phyloP scores from a whole-genome alignment of 1,284 basidiomycete genomes.

The Agaricales sp. region DNA sequence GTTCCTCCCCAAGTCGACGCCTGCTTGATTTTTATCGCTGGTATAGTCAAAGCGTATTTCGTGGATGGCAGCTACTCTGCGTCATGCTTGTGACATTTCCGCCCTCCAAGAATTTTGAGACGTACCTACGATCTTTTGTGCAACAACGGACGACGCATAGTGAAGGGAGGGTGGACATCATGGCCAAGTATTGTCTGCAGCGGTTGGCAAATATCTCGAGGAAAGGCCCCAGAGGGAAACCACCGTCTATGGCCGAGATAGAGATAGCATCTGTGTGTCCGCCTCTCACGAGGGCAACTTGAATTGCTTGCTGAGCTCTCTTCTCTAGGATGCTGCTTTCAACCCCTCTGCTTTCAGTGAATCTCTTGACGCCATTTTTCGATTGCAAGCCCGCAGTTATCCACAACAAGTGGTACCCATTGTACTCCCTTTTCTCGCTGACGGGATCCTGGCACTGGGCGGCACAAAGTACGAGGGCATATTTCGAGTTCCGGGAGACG shows the following conservation, averaged over 20 bases:
- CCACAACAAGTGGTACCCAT: constrained; percentile 79
- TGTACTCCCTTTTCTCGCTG: constrained; percentile 84
- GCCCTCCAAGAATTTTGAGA: constrained; percentile 84
- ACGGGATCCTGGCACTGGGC: constrained; percentile 82
- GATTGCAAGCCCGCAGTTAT: constrained; percentile 77
- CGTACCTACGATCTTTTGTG: constrained; percentile 72
- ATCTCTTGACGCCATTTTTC: constrained; percentile 73
- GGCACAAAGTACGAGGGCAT: constrained; percentile 81
- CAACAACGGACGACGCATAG: constrained; percentile 53
- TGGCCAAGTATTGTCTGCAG: constrained; percentile 80
- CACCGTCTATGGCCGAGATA: constrained; percentile 73
- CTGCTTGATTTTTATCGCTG: constrained; percentile 3
- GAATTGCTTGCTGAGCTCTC: constrained; percentile 2
- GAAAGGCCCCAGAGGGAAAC: constrained; percentile 77
- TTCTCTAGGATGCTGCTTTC: constrained; percentile 74
- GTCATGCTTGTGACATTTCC: constrained; percentile 82
- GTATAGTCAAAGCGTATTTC: constrained; percentile 71
- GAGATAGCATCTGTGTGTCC: constrained; percentile 71
- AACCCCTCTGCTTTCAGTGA: constrained; percentile 90
- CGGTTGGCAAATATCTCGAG: constrained; percentile 62
- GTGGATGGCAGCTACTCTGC: constrained; percentile 87
- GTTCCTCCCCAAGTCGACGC: constrained; percentile 3
- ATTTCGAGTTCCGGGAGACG: constrained; percentile 84
- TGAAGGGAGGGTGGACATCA: constrained; percentile 73
- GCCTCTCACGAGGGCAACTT: constrained; percentile 3